Evolutionary conservation across 202 grass and related monocot species (phyloP).

Genomic region (Schoenoplectus tabernaemontani): DNA sequence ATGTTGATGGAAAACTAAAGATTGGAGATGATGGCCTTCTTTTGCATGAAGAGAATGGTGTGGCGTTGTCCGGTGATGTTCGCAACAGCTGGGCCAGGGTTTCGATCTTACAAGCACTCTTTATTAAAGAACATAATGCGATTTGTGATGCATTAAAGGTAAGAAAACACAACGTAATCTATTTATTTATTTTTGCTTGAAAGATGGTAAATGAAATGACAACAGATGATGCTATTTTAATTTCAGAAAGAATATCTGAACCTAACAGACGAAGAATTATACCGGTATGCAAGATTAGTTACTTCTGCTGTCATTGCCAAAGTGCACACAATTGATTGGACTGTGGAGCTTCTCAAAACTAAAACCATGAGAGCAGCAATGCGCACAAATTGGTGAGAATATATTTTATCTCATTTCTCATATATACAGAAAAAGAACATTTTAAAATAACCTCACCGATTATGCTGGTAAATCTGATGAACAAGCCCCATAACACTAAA

Average conservation of each 20-base stretch:
- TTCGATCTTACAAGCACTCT: slow-evolving; percentile 50
- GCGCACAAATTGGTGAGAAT: slow-evolving; percentile 43
- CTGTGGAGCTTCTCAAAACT: slow-evolving; percentile 55
- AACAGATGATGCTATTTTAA: background rate
- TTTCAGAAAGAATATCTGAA: slow-evolving; percentile 33
- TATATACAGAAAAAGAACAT: background rate
- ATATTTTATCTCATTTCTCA: slow-evolving; percentile 12
- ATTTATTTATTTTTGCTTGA: too few species aligned
- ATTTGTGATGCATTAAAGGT: slow-evolving; percentile 54
- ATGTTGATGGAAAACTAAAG: slow-evolving; percentile 47
- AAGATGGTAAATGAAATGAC: too few species aligned
- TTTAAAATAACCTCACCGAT: background rate
- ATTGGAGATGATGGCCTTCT: slow-evolving; percentile 39
- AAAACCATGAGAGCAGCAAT: slow-evolving; percentile 34
- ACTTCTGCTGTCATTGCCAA: slow-evolving; percentile 59
- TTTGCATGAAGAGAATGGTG: slow-evolving; percentile 24
- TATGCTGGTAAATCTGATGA: background rate
- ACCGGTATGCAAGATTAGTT: slow-evolving; percentile 33
- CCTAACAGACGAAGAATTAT: slow-evolving; percentile 38
- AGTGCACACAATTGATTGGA: slow-evolving; percentile 63
- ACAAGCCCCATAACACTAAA: background rate
- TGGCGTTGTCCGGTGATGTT: slow-evolving; percentile 37
- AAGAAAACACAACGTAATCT: background rate
- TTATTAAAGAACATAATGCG: slow-evolving; percentile 48
- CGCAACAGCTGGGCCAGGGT: slow-evolving; percentile 46